Evolutionary conservation across 441 rosid genomes (phyloP).

Genomic region (Kokia cookei): DNA sequence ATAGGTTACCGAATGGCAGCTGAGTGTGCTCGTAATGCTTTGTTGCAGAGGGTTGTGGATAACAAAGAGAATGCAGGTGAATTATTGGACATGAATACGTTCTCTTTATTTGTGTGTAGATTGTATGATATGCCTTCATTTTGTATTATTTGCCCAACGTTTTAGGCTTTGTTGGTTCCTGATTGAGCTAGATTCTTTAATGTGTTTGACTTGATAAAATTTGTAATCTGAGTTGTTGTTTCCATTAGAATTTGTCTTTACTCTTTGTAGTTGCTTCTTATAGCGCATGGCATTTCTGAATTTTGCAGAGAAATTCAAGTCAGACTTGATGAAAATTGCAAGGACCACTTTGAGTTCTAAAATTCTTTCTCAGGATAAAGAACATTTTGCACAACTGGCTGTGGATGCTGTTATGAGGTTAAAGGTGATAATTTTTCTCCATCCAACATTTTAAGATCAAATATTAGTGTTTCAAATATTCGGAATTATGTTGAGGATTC

Average conservation of each 20-base stretch:
- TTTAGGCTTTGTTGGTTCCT: background rate
- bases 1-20: constrained; percentile 94
- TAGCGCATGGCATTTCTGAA: constrained; percentile 6
- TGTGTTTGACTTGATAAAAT: background rate
- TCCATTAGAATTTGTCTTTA: background rate
- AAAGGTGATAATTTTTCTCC: constrained; percentile 41
- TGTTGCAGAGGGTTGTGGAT: constrained; percentile 64
- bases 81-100: background rate
- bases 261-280: background rate
- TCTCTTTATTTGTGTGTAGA: background rate
- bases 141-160: background rate
- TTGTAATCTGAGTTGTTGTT: background rate
- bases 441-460: background rate
- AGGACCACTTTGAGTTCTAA: constrained; percentile 91
- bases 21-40: constrained; percentile 83
- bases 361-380: constrained; percentile 87
- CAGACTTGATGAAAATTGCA: constrained; percentile 87
- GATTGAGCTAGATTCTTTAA: background rate
- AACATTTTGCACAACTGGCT: constrained; percentile 81
- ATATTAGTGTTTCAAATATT: background rate
- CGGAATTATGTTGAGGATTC: background rate
- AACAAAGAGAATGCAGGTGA: constrained; percentile 82
- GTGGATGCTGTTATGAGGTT: constrained; percentile 95
- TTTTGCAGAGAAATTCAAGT: constrained; percentile 71
- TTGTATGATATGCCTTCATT: background rate